phyloP scores from a whole-genome alignment of 768 basidiomycete genomes.

The Podaxis rugospora region DNA sequence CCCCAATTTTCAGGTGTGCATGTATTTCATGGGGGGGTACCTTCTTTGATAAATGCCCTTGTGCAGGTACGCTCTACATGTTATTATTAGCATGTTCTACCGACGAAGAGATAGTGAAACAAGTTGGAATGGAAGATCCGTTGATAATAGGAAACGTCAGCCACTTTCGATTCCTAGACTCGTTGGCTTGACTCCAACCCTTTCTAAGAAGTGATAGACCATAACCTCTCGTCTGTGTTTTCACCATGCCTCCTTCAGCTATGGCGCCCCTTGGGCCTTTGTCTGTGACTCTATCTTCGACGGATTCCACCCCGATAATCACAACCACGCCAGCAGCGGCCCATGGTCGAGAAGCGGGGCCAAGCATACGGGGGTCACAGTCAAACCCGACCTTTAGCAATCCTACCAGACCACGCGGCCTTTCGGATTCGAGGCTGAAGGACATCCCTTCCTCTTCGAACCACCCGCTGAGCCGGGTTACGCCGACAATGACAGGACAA shows the following conservation, averaged over 20 bases:
- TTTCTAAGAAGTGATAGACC: neutral
- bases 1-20: neutral
- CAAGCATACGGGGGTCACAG: conserved; percentile 1
- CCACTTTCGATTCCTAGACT: neutral
- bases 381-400: neutral
- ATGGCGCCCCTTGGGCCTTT: neutral
- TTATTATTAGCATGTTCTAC: conserved; percentile 5
- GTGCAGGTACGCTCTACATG: neutral
- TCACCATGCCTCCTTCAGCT: neutral
- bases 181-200: neutral
- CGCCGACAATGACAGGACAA: neutral
- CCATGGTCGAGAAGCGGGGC: neutral
- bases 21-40: too few relatives aligned
- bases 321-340: neutral
- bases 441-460: conserved; percentile 2
- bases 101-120: conserved; percentile 4
- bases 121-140: neutral
- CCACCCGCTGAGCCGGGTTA: neutral
- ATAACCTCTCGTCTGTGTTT: neutral
- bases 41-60: neutral
- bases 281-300: neutral
- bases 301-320: neutral
- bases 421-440: conserved; percentile 1
- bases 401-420: neutral
- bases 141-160: neutral